phyloP scores from a whole-genome alignment of 2,329 filamentous ascomycete species.

The Cryphonectria parasitica region DNA sequence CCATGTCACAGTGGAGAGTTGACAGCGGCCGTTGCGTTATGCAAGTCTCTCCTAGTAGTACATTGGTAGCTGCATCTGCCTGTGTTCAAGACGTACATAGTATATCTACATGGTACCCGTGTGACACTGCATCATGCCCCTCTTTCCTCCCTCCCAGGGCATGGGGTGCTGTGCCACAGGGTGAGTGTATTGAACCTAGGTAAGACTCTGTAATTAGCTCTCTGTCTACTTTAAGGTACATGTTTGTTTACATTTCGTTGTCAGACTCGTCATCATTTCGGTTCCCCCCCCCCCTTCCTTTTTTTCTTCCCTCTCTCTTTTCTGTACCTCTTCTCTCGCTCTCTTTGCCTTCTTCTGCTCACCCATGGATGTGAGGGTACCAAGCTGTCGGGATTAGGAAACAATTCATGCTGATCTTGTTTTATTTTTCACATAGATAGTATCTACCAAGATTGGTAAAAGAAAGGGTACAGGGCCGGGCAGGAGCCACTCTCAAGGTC shows the following conservation, averaged over 20 bases:
- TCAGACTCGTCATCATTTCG: neutral
- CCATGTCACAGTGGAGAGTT: neutral
- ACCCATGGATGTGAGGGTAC: neutral
- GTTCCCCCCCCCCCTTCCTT: too few species aligned
- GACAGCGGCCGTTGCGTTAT: conserved; percentile 6
- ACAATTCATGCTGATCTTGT: conserved; percentile 6
- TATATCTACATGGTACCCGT: neutral
- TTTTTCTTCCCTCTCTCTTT: neutral
- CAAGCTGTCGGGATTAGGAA: conserved; percentile 8
- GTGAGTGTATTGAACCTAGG: neutral
- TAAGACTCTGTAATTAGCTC: neutral
- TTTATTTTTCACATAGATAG: neutral
- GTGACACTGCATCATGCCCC: conserved; percentile 4
- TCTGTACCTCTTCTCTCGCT: neutral
- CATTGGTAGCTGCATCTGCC: neutral
- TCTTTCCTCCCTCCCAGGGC: neutral
- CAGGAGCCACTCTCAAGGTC: neutral
- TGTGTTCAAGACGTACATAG: neutral
- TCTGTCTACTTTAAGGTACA: neutral
- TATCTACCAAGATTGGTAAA: neutral
- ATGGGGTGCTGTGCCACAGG: conserved; percentile 3
- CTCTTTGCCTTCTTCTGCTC: neutral
- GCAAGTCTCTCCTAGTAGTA: neutral
- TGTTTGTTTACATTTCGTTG: neutral
- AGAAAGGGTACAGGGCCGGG: neutral